Evolutionary conservation across 768 basidiomycete species (phyloP).

Genomic region (Suillus americanus): DNA sequence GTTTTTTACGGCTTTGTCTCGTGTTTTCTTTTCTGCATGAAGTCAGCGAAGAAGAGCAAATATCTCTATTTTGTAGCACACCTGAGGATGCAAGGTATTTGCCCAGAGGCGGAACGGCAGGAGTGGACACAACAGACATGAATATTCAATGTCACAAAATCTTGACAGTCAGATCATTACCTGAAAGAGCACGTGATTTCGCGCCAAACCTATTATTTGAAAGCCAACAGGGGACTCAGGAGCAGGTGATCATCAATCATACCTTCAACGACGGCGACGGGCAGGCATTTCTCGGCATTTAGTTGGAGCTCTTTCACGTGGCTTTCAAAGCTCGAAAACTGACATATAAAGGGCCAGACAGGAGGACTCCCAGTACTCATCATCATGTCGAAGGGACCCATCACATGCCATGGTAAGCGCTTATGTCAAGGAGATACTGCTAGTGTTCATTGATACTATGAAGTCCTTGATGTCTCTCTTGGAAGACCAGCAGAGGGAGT

Average conservation of each 20-base stretch:
- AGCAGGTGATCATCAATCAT: neutral
- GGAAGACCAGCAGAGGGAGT: constrained; percentile 82
- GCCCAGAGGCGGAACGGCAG: constrained; percentile 64
- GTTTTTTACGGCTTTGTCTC: constrained; percentile 87
- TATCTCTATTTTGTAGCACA: constrained; percentile 32
- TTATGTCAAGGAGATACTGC: neutral
- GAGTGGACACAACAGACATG: constrained; percentile 36
- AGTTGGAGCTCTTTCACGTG: neutral
- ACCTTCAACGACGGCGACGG: neutral
- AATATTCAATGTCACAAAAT: constrained; percentile 20
- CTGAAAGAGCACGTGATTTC: neutral
- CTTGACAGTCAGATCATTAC: constrained; percentile 1
- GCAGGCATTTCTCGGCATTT: neutral
- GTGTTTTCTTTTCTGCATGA: constrained; percentile 79
- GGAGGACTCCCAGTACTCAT: neutral
- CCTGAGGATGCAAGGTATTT: constrained; percentile 94
- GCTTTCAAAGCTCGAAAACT: neutral
- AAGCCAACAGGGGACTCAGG: neutral
- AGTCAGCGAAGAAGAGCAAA: neutral
- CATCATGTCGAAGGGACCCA: constrained; percentile 65
- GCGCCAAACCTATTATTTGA: neutral
- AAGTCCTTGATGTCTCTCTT: constrained; percentile 84
- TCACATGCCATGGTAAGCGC: constrained; percentile 84
- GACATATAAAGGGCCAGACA: neutral
- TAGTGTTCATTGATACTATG: neutral